phyloP scores from a whole-genome alignment of 148 eudicot genomes.

The Amaranthus hypochondriacus region DNA sequence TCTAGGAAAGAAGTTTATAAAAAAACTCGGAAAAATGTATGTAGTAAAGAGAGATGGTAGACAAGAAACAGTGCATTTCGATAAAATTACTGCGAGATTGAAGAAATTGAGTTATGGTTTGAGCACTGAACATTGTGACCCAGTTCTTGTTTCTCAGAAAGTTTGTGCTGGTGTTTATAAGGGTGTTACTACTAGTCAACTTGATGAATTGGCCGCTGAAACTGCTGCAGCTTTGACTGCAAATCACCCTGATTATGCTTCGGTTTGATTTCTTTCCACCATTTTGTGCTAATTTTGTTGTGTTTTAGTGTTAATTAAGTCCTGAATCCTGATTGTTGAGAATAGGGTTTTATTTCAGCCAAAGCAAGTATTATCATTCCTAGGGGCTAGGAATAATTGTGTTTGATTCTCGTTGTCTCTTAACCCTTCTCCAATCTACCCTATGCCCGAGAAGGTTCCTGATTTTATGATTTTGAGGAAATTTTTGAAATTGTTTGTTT shows the following conservation, averaged over 20 bases:
- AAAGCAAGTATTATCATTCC: too few relatives aligned
- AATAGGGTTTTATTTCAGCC: too few relatives aligned
- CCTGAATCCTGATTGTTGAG: not conserved
- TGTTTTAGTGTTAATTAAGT: not conserved
- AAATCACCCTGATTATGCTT: conserved; percentile 87
- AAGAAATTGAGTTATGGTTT: conserved; percentile 87
- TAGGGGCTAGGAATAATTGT: too few relatives aligned
- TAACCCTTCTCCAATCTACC: too few relatives aligned
- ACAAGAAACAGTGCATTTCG: conserved; percentile 74
- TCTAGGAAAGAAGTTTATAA: not conserved
- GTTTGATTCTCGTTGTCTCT: too few relatives aligned
- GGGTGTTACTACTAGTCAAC: conserved; percentile 83
- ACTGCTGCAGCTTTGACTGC: conserved; percentile 85
- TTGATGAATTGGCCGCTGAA: conserved; percentile 91
- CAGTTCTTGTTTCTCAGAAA: conserved; percentile 75
- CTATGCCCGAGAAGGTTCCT: too few relatives aligned
- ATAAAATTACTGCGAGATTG: conserved; percentile 80
- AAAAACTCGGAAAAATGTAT: conserved; percentile 43
- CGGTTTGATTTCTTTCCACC: conserved; percentile 31
- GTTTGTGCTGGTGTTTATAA: conserved; percentile 86
- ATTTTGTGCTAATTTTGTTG: not conserved
- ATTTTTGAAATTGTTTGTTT: too few relatives aligned
- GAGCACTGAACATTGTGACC: conserved; percentile 74
- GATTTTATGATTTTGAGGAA: too few relatives aligned
- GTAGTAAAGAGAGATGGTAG: conserved; percentile 91